phyloP scores from a whole-genome alignment of 768 basidiomycete genomes.

The Mycena sanguinolenta region DNA sequence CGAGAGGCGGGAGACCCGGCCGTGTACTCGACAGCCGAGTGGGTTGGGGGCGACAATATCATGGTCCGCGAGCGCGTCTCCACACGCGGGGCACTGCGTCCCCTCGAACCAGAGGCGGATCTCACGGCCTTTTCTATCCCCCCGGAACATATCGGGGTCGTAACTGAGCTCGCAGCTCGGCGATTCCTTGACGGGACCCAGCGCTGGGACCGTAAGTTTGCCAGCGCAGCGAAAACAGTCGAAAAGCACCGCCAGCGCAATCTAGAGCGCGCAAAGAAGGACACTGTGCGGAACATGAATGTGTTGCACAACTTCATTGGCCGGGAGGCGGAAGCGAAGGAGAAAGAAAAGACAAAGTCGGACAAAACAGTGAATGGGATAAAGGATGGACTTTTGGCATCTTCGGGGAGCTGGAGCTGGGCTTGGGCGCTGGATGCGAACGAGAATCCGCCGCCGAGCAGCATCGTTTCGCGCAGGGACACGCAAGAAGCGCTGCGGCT shows the following conservation, averaged over 20 bases:
- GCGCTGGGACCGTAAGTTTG: slow-evolving; percentile 78
- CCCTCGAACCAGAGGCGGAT: slow-evolving; percentile 79
- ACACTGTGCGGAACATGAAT: slow-evolving; percentile 67
- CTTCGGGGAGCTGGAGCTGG: slow-evolving; percentile 79
- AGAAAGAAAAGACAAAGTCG: slow-evolving; percentile 35
- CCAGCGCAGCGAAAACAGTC: slow-evolving; percentile 65
- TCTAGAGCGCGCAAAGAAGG: slow-evolving; percentile 72
- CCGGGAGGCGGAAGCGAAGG: slow-evolving; percentile 43
- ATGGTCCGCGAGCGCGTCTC: slow-evolving; percentile 96
- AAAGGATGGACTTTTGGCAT: slow-evolving; percentile 56
- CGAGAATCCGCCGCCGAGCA: slow-evolving; percentile 91
- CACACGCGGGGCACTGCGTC: slow-evolving; percentile 83
- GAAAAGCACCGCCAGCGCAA: slow-evolving; percentile 78
- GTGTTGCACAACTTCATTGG: slow-evolving; percentile 57
- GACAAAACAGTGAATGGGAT: slow-evolving; percentile 39
- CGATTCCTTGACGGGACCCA: slow-evolving; percentile 79
- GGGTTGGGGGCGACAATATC: slow-evolving; percentile 51
- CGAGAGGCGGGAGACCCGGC: slow-evolving; percentile 71
- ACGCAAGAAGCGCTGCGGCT: slow-evolving; percentile 83
- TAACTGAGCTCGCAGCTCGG: slow-evolving; percentile 81
- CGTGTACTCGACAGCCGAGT: slow-evolving; percentile 68
- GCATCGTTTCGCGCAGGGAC: slow-evolving; percentile 91
- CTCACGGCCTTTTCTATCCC: slow-evolving; percentile 78
- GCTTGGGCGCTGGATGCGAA: slow-evolving; percentile 86
- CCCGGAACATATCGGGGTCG: slow-evolving; percentile 73